Conservation (phyloP, 176 grass and related monocot genomes). For the Cocos nucifera region DNA sequence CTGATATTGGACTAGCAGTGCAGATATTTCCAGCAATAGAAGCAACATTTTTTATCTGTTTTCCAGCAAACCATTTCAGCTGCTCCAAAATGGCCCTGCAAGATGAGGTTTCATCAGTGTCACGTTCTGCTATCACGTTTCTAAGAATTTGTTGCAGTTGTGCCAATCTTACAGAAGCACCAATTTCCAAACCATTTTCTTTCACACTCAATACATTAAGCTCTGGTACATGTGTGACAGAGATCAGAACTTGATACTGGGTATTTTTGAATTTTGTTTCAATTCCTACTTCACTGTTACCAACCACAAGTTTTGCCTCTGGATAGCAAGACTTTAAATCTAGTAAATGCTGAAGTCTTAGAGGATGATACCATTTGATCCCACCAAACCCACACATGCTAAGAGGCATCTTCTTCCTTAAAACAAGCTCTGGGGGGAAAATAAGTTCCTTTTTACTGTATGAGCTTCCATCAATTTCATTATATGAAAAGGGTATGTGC, state of each 20-base stretch:
- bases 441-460: slow-evolving; percentile 79
- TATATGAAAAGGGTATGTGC: slow-evolving; percentile 53
- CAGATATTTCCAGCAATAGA: slow-evolving; percentile 98
- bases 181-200: slow-evolving; percentile 81
- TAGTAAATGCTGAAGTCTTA: slow-evolving; percentile 59
- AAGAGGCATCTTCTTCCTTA: slow-evolving; percentile 53
- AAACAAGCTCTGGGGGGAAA: slow-evolving; percentile 79
- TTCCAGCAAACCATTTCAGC: slow-evolving; percentile 96
- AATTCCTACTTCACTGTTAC: slow-evolving; percentile 88
- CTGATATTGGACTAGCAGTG: slow-evolving; percentile 98
- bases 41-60: slow-evolving; percentile 92
- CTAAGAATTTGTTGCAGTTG: slow-evolving; percentile 66
- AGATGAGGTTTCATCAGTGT: slow-evolving; percentile 53
- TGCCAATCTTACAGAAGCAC: slow-evolving; percentile 72
- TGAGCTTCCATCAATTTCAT: slow-evolving; percentile 70
- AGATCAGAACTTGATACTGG: slow-evolving; percentile 61
- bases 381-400: slow-evolving; percentile 67
- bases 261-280: slow-evolving; percentile 91
- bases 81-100: slow-evolving; percentile 72
- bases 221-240: slow-evolving; percentile 77
- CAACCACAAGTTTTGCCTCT: slow-evolving; percentile 72
- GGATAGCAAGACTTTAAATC: slow-evolving; percentile 69
- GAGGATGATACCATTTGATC: slow-evolving; percentile 78
- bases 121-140: slow-evolving; percentile 36
- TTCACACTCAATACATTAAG: slow-evolving; percentile 49